Percentiles rank a stretch among this genome's conserved stretches.
Conservation (phyloP, 768 basidiomycete genomes). For the Holtermanniella nyarrowii region DNA sequence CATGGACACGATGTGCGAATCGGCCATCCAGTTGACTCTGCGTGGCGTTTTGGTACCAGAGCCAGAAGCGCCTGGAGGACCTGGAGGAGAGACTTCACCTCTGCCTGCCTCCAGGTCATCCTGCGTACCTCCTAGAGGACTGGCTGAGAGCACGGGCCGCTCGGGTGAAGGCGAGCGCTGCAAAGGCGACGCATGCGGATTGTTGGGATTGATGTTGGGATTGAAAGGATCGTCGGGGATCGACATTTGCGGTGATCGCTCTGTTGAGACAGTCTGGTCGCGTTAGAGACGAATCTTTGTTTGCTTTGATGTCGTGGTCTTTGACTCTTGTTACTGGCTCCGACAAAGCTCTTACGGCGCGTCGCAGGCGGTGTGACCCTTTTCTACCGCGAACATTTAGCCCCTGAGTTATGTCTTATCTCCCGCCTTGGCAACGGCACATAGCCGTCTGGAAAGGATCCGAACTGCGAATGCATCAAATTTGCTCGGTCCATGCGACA, state of each 20-base stretch:
- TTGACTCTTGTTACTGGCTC: too few species aligned
- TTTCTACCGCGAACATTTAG: too few species aligned
- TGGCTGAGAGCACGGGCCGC: neutral
- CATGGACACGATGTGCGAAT: constrained; percentile 33
- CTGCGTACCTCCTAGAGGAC: neutral
- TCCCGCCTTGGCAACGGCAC: too few species aligned
- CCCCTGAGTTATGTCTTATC: too few species aligned
- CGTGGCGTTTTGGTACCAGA: constrained; percentile 30
- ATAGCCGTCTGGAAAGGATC: too few species aligned
- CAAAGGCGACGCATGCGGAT: neutral
- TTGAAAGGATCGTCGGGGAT: constrained; percentile 39
- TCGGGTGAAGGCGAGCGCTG: neutral
- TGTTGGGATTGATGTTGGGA: neutral
- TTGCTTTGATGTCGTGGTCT: too few species aligned
- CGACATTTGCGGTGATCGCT: constrained; percentile 30
- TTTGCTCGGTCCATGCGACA: too few species aligned
- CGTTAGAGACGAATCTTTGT: too few species aligned
- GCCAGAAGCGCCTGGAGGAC: neutral
- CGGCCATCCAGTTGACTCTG: constrained; percentile 35
- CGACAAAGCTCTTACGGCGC: too few species aligned
- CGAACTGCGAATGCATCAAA: too few species aligned
- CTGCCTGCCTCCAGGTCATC: neutral
- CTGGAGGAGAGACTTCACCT: neutral
- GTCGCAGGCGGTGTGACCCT: too few species aligned
- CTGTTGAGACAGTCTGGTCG: too few species aligned